Evolutionary conservation across 805 yeast species (phyloP), one percentile per base, ranked within the genome.

Genomic region (Candida arabinofermentans): DNA sequence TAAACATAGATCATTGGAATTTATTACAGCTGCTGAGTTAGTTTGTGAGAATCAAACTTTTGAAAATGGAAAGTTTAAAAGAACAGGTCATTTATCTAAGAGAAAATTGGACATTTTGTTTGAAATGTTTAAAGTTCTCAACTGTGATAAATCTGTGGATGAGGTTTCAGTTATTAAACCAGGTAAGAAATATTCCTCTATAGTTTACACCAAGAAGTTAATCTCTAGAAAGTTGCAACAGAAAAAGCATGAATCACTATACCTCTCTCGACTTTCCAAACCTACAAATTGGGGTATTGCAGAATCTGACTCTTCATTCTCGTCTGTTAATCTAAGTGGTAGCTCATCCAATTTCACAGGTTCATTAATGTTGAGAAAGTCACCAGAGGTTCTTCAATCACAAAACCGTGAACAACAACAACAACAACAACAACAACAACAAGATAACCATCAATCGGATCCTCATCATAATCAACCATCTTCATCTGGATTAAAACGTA

Each of bases 101-200:
- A 46, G 64, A 24, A 57, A 54, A 30, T 38, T 53, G 27, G 33
- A 34, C 24, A 48, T 59, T 8, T 31, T 59, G 8, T 31, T 37
- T n/a, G 58, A 59, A 16, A 57, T 58, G 58, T 58, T 59, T 39
- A 39, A 34, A 22, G 24, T 33, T 21, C 13, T 33, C 5, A 33
- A 33, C 22, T 3, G 17, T 13, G 10, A 21, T 13, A 9, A 21
- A 22, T 10, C 10, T 17, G 22, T 45, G 52, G 1, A 46, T 53
- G n/a, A 52, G 50, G 26, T 59, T n/a, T 40, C 33, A 3, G 62
- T 58, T 24, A 50, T 53, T 29, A 58, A 57, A 29, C 65, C 65
- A 7, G 65, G 65, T 13, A 58, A 53, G 39, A 60, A 60, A 34
- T 60, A 54, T 31, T 60, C 65, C 19, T 50, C 54, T 32, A 49